Percentiles rank a stretch among this genome's conserved stretches.
Conservation (phyloP, 768 basidiomycete genomes). For the Crucibulum laeve region DNA sequence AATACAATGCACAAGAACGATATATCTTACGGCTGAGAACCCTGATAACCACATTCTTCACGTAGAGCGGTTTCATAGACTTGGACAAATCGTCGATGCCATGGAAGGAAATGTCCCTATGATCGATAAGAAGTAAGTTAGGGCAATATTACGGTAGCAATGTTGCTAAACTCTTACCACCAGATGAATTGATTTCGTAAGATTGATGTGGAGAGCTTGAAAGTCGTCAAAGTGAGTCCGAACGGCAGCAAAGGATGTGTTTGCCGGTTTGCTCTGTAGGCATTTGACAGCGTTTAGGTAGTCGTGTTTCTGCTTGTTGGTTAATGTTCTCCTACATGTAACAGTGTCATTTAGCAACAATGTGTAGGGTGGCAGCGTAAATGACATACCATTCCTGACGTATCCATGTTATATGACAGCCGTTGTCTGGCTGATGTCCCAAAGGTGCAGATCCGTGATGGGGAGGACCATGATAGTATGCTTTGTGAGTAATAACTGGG, state of each 20-base stretch:
- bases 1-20: neutral
- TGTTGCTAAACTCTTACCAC: slow-evolving; percentile 8
- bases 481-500: too few relatives aligned
- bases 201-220: slow-evolving; percentile 14
- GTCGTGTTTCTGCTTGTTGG: neutral
- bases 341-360: too few relatives aligned
- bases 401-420: too few relatives aligned
- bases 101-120: slow-evolving; percentile 26
- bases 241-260: neutral
- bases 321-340: slow-evolving; percentile 3
- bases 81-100: slow-evolving; percentile 23
- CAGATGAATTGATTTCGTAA: slow-evolving; percentile 13
- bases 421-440: too few relatives aligned
- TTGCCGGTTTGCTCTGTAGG: neutral
- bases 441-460: too few relatives aligned
- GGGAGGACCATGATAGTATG: too few relatives aligned
- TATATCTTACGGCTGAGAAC: slow-evolving; percentile 17
- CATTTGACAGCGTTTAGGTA: slow-evolving; percentile 1
- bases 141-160: neutral
- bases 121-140: neutral
- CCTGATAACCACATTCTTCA: slow-evolving; percentile 19
- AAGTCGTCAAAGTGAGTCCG: slow-evolving; percentile 18
- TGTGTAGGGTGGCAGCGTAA: too few relatives aligned
- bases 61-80: slow-evolving; percentile 18
- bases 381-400: too few relatives aligned